A percentile compares a stretch with the other conserved stretches of the same genome.
Evolutionary conservation across 2,329 filamentous ascomycete species (phyloP).

Genomic region (Alternaria atra): DNA sequence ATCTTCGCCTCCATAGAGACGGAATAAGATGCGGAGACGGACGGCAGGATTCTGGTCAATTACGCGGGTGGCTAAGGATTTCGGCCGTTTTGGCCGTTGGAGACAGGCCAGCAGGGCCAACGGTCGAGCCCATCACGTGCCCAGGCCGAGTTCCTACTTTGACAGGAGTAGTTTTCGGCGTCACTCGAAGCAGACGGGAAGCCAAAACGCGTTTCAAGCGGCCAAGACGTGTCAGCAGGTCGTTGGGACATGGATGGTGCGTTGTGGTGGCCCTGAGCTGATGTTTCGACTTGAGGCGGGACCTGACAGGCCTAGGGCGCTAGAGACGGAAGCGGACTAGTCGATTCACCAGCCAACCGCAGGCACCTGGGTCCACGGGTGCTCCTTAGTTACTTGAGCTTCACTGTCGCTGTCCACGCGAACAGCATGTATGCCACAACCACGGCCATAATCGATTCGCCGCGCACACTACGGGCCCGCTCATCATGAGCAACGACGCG

Average conservation of each 20-base stretch:
- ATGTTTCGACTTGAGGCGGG: constrained; percentile 23
- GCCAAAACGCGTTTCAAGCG: constrained; percentile 13
- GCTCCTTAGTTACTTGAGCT: constrained; percentile 22
- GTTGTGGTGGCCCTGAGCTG: constrained; percentile 18
- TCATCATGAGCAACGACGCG: constrained; percentile 52
- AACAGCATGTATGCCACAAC: constrained; percentile 20
- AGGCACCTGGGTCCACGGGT: not conserved
- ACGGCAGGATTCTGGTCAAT: constrained; percentile 7
- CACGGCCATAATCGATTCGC: constrained; percentile 4
- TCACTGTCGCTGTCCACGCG: constrained; percentile 11
- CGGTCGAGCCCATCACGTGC: constrained; percentile 10
- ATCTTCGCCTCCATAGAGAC: not conserved
- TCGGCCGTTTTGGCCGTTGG: constrained; percentile 17
- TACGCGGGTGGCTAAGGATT: constrained; percentile 15
- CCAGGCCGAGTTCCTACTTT: not conserved
- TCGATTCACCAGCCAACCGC: constrained; percentile 1
- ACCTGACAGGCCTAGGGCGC: constrained; percentile 13
- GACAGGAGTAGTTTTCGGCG: not conserved
- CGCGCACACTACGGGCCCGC: constrained; percentile 20
- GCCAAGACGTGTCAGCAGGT: constrained; percentile 16
- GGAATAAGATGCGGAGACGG: not conserved
- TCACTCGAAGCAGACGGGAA: not conserved
- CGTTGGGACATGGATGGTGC: constrained; percentile 10
- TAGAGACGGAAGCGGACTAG: constrained; percentile 16
- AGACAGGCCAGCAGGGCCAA: constrained; percentile 11